Conservation (phyloP, 1,139 yeast genomes). For the Diutina rugosa region DNA sequence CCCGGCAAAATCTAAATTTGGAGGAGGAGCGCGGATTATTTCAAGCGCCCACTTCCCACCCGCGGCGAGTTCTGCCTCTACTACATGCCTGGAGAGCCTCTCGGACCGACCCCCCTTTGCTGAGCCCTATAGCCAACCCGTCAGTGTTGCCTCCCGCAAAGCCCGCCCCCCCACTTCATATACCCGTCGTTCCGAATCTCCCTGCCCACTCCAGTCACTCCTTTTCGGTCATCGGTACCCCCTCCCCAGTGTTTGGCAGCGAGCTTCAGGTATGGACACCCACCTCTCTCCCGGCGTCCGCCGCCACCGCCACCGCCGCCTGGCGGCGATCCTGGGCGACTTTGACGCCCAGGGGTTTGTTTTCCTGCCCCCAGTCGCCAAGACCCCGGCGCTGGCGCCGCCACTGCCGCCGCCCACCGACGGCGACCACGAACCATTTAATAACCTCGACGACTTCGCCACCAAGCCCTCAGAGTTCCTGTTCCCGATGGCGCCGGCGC, state of each 20-base stretch:
- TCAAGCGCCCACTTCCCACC: not conserved
- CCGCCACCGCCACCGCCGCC: constrained; percentile 2
- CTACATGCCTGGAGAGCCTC: not conserved
- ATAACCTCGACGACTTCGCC: not conserved
- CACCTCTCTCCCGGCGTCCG: not conserved
- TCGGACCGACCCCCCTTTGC: not conserved
- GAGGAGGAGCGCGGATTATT: not conserved
- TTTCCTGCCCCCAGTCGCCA: not conserved
- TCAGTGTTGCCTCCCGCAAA: not conserved
- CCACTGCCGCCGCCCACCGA: not conserved
- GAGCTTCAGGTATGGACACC: not conserved
- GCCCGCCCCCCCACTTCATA: not conserved
- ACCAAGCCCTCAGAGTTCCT: not conserved
- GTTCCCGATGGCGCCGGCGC: constrained; percentile 1
- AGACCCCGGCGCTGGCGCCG: not conserved
- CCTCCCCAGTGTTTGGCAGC: not conserved
- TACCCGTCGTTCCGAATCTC: not conserved
- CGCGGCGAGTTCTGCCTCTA: not conserved
- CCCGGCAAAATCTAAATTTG: not conserved
- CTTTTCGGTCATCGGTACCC: not conserved
- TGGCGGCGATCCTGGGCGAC: constrained; percentile 2
- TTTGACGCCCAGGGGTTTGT: not conserved
- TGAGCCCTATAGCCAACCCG: not conserved
- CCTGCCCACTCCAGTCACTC: not conserved
- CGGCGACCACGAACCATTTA: not conserved